These are phyloP conservation scores for Leucaena leucocephala DNA, from an alignment of 306 rosid species.

Conservation along the genomic window DNA sequence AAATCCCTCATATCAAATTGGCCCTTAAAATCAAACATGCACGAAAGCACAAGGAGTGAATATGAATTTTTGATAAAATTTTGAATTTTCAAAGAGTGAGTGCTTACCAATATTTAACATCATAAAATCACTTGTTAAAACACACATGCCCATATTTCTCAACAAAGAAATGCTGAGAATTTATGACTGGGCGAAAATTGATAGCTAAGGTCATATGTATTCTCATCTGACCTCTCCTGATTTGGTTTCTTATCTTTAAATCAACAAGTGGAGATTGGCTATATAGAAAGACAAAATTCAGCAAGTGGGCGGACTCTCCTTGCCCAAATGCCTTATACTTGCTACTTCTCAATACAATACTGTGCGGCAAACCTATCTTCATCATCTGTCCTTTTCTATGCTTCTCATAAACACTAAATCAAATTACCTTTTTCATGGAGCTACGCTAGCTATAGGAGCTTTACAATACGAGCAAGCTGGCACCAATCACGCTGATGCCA, in stretches of 20 bases:
- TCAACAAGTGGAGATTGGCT: background rate
- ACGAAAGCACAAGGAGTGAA: too few relatives aligned
- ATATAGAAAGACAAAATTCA: background rate
- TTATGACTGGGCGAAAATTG: conserved; percentile 18
- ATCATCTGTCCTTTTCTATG: conserved; percentile 13
- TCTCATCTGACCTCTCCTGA: conserved; percentile 18
- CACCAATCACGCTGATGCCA: background rate
- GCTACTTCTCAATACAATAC: too few relatives aligned
- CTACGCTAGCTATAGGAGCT: background rate
- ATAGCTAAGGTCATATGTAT: background rate
- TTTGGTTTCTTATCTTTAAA: background rate
- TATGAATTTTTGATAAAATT: too few relatives aligned
- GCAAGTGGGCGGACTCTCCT: background rate
- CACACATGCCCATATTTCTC: too few relatives aligned
- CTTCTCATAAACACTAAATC: background rate
- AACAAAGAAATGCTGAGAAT: conserved; percentile 3
- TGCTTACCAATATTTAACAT: too few relatives aligned
- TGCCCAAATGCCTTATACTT: background rate
- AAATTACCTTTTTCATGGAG: conserved; percentile 14
- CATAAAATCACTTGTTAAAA: too few relatives aligned
- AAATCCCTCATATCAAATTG: too few relatives aligned
- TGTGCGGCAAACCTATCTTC: background rate
- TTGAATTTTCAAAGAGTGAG: too few relatives aligned
- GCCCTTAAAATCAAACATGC: too few relatives aligned
- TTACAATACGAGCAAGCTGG: background rate